Evolutionary conservation across 345 rosid genomes (phyloP).

Genomic region (Passiflora organensis): DNA sequence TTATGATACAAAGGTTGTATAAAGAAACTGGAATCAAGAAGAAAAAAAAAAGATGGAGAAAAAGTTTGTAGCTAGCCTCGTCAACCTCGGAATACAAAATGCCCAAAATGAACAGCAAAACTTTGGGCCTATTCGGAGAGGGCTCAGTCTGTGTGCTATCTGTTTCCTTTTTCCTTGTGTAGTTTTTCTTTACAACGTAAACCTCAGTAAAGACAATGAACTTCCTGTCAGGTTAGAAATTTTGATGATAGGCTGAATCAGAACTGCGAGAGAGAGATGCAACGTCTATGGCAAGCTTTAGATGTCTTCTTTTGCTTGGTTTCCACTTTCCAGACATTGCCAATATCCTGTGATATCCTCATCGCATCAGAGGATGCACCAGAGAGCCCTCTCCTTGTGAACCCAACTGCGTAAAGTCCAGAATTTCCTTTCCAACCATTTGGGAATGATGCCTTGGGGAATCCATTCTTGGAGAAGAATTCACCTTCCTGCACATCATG

Average conservation of each 20-base stretch:
- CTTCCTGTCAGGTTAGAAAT: constrained; percentile 5
- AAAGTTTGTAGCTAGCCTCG: constrained; percentile 40
- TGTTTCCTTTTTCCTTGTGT: neutral
- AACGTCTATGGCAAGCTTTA: constrained; percentile 68
- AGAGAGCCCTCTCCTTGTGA: constrained; percentile 79
- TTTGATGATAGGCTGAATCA: neutral
- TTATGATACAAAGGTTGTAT: no score
- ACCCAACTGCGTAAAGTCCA: constrained; percentile 87
- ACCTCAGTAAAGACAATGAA: no score
- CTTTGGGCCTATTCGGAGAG: constrained; percentile 52
- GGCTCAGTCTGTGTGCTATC: constrained; percentile 33
- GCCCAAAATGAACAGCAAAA: constrained; percentile 44
- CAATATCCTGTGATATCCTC: constrained; percentile 65
- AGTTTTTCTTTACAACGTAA: no score
- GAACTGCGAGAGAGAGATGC: constrained; percentile 66
- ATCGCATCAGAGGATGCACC: constrained; percentile 75
- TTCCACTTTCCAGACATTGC: constrained; percentile 61
- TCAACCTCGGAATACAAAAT: constrained; percentile 48
- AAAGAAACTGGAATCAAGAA: neutral
- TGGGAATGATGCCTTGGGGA: constrained; percentile 69
- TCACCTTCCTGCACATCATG: constrained; percentile 55
- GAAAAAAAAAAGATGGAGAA: constrained; percentile 5
- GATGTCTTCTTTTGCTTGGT: constrained; percentile 59
- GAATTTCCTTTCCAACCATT: constrained; percentile 83
- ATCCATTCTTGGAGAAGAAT: constrained; percentile 64